A percentile compares a stretch with the other conserved stretches of the same genome.
Evolutionary conservation across 176 grass and related monocot genomes (phyloP).

Genomic region (Avena insularis): DNA sequence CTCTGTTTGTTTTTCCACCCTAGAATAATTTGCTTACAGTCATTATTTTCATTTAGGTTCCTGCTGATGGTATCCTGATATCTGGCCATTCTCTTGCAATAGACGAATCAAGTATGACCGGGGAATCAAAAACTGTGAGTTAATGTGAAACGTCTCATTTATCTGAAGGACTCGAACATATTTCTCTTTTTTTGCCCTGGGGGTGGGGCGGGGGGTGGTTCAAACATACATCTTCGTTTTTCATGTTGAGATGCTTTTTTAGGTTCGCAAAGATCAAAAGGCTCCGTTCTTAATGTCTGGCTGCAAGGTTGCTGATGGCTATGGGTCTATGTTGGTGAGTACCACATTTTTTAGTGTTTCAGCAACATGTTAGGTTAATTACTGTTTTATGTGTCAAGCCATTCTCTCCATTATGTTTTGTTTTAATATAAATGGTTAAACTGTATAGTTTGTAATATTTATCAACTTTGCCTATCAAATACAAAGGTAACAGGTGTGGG

Average conservation of each 20-base stretch:
- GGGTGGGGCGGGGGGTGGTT: no score
- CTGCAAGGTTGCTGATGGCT: conserved; percentile 97
- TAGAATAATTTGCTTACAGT: conserved; percentile 46
- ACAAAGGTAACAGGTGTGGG: conserved; percentile 94
- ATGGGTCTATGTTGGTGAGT: conserved; percentile 96
- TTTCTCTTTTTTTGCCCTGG: not conserved
- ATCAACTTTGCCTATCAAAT: conserved; percentile 47
- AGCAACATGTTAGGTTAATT: conserved; percentile 31
- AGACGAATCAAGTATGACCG: conserved; percentile 99
- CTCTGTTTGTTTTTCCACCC: conserved; percentile 17
- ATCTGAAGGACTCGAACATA: conserved; percentile 13
- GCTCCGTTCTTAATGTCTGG: conserved; percentile 95
- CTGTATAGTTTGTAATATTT: conserved; percentile 37
- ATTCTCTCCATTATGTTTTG: conserved; percentile 40
- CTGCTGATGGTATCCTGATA: conserved; percentile 92
- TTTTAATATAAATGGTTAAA: conserved; percentile 23
- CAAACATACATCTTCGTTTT: conserved; percentile 3
- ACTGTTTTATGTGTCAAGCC: conserved; percentile 18
- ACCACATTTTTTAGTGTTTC: conserved; percentile 26
- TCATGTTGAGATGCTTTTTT: conserved; percentile 39
- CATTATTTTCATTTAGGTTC: conserved; percentile 62
- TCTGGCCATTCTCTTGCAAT: conserved; percentile 96
- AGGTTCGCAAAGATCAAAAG: conserved; percentile 91
- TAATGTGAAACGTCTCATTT: conserved; percentile 16
- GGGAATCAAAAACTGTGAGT: conserved; percentile 87